Percentiles rank a stretch among this genome's conserved stretches.
Evolutionary conservation across 441 rosid species (phyloP).

Genomic region (Lepidium campestre): DNA sequence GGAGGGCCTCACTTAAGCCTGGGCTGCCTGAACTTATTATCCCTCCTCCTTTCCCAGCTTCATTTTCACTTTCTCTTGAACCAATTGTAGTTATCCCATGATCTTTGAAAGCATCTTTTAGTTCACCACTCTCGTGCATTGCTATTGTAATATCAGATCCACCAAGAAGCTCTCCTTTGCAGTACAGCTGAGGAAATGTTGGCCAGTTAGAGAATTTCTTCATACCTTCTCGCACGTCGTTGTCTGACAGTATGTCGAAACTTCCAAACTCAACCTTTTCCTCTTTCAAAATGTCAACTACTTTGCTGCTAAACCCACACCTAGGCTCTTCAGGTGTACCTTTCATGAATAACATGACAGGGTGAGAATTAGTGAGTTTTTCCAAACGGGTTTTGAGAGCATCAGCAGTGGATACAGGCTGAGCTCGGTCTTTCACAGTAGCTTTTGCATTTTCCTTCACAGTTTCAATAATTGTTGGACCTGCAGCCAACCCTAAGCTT

Average conservation of each 20-base stretch:
- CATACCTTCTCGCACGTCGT: conserved; percentile 79
- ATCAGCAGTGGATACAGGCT: conserved; percentile 30
- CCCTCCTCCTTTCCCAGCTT: conserved; percentile 38
- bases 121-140: conserved; percentile 88
- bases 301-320: conserved; percentile 87
- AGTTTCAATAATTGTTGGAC: conserved; percentile 62
- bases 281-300: conserved; percentile 63
- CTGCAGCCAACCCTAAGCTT: conserved; percentile 95
- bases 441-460: conserved; percentile 65
- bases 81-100: conserved; percentile 42
- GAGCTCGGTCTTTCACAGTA: conserved; percentile 34
- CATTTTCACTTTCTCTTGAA: neutral
- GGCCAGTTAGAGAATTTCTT: conserved; percentile 98
- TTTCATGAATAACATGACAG: conserved; percentile 91
- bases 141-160: conserved; percentile 82
- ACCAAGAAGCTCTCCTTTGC: conserved; percentile 91
- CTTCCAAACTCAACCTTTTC: conserved; percentile 76
- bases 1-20: conserved; percentile 51
- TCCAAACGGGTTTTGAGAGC: conserved; percentile 44
- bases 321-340: conserved; percentile 79
- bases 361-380: conserved; percentile 60
- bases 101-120: conserved; percentile 65
- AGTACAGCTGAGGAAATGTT: conserved; percentile 90
- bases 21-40: conserved; percentile 37
- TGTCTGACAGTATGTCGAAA: conserved; percentile 70